Evolutionary conservation across 306 rosid genomes (phyloP).

Genomic region (Trifolium dubium): DNA sequence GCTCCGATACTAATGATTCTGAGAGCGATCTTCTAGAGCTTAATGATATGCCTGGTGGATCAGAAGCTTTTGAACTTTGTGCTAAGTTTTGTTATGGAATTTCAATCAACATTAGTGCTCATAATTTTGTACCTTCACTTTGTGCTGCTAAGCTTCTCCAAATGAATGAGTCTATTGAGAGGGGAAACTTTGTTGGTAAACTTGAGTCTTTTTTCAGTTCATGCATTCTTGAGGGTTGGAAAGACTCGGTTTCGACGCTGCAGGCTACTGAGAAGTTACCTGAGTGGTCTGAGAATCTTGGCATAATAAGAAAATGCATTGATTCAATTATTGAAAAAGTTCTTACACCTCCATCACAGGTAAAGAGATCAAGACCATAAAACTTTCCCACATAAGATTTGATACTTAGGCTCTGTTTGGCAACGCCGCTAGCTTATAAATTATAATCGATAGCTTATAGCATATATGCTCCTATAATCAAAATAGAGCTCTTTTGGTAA

Average conservation of each 20-base stretch:
- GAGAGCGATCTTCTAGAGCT: slow-evolving; percentile 65
- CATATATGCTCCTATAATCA: too few relatives aligned
- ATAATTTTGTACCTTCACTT: slow-evolving; percentile 71
- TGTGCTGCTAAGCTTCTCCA: slow-evolving; percentile 86
- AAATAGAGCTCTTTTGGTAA: too few relatives aligned
- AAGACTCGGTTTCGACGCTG: slow-evolving; percentile 76
- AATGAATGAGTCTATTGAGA: slow-evolving; percentile 74
- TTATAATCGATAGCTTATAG: too few relatives aligned
- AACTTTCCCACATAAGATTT: neutral
- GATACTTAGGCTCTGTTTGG: neutral
- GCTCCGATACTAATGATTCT: slow-evolving; percentile 57
- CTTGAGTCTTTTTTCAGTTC: slow-evolving; percentile 88
- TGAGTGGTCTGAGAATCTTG: slow-evolving; percentile 88
- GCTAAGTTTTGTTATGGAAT: slow-evolving; percentile 94
- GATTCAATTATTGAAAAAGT: slow-evolving; percentile 86
- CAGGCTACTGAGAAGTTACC: slow-evolving; percentile 69
- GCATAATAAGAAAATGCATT: slow-evolving; percentile 81
- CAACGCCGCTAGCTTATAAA: too few relatives aligned
- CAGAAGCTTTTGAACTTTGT: slow-evolving; percentile 84
- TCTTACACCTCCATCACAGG: slow-evolving; percentile 82
- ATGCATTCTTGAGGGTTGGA: slow-evolving; percentile 93
- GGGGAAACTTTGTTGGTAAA: slow-evolving; percentile 77
- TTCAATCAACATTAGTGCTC: slow-evolving; percentile 82
- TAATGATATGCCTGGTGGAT: slow-evolving; percentile 85
- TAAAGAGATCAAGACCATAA: slow-evolving; percentile 23